Base-by-base conservation (phyloP, 139 green algal genomes). In the Diplosphaera chodatii region DNA sequence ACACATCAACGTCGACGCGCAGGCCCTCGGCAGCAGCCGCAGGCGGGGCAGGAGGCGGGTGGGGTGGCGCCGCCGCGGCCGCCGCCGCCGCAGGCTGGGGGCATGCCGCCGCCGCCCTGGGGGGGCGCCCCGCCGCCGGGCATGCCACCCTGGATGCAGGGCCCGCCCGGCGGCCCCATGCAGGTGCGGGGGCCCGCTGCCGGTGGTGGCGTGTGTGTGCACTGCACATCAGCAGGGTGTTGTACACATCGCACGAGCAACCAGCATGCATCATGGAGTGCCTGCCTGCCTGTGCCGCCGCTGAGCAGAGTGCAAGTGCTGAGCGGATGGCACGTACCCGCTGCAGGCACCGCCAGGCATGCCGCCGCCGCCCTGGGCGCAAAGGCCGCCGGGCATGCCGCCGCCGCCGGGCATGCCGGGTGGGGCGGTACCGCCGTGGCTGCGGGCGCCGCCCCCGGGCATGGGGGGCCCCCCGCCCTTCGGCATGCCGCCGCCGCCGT, bases 381-480 rank as follows among this genome's bases (percentile, higher is more conserved):
- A n/a, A n/a, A n/a, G n/a, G 23, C 68, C 41, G 29, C 62, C 66
- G 1, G 68, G 30, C 4, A 63, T 55, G 68, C 40, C 6, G 25
- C 67, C 67, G 34, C 77, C 77, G 25, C 67, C 67, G 16, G 71
- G 77, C 68, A 71, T 74, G n/a, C n/a, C n/a, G n/a, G n/a, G n/a
- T n/a, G n/a, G n/a, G n/a, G 56, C 3, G 40, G 40, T 32, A 40
- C 40, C 32, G 55, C 68, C 55, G 27, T 40, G 22, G 27, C 37
- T 63, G 32, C 64, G 69, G 70, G 41, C 59, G 67, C 66, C 70
- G 70, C 67, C 68, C 27, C 69, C 70, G 74, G 48, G 68, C 32
- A 72, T 78, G 65, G 31, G 16, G 20, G 59, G 30, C 25, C 79
- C 70, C 25, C 74, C 70, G 32, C 33, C 30, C 10, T 4, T 67